Evolutionary conservation across 176 grass and related monocot genomes (phyloP).

Genomic region (Triticum urartu): DNA sequence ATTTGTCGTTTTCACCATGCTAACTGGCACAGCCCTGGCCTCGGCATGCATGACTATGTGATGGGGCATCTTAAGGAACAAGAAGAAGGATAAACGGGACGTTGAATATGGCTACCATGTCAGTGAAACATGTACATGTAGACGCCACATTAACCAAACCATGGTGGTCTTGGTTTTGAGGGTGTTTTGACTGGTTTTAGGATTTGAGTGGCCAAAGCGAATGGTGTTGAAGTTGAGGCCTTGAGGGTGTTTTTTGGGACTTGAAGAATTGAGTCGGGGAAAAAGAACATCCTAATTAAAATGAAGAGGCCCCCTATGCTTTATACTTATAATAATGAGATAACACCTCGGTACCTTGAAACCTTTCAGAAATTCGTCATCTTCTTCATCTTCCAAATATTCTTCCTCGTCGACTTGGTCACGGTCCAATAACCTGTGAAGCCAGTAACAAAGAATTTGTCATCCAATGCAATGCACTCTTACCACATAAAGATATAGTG

Average conservation of each 20-base stretch:
- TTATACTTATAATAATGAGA: slow-evolving; percentile 16
- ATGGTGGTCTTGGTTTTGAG: neutral
- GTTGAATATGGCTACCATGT: neutral
- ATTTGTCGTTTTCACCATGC: neutral
- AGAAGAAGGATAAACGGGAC: neutral
- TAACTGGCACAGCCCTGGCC: neutral
- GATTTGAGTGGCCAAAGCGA: neutral
- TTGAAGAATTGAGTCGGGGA: neutral
- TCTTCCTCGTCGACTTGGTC: slow-evolving; percentile 86
- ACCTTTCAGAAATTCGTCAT: slow-evolving; percentile 93
- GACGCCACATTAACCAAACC: neutral
- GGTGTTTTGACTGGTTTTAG: neutral
- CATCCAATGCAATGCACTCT: slow-evolving; percentile 5
- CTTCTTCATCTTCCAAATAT: slow-evolving; percentile 79
- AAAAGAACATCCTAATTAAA: slow-evolving; percentile 14
- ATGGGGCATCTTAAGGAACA: neutral
- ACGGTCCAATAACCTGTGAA: slow-evolving; percentile 81
- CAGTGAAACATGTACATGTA: neutral
- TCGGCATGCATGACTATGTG: neutral
- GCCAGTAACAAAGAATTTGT: slow-evolving; percentile 24
- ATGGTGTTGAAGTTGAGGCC: slow-evolving; percentile 9
- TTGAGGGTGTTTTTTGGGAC: neutral
- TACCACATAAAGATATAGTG: slow-evolving; percentile 13
- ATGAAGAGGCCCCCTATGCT: neutral
- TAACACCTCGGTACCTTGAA: slow-evolving; percentile 72